Base-by-base conservation (phyloP, 2,329 filamentous ascomycete genomes). In the Fusarium guadeloupense region DNA sequence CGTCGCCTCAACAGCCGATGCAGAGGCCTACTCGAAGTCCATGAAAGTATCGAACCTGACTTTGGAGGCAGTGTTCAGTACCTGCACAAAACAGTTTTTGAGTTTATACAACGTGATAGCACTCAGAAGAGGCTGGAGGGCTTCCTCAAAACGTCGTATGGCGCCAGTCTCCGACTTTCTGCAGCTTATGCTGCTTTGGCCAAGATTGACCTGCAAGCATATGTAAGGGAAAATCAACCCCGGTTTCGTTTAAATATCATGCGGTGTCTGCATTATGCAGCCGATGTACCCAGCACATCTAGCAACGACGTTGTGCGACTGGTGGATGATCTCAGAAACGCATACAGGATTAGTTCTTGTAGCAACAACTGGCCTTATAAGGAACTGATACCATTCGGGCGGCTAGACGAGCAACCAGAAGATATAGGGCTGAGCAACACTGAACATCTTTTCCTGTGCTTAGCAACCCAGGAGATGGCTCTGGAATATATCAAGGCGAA, bases 1-100 rank as follows among this genome's bases (percentile, higher is more conserved):
- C 46, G 6, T 5, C 55, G 61, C 9, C 19, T 64, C 1, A 23
- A 50, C 0, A 57, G 61, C 5, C 39, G 61, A 2, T 64, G 61
- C 16, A 48, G 41, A 33, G 59, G 61, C 0, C 7, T 64, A 1
- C 40, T 64, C 0, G 51, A 54, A 6, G 17, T 43, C 8, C 14
- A 42, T 3, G 2, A 1, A 4, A 6, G 0, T n/a, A 3, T 5
- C 4, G 13, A 35, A 23, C 2, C 3, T 3, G 3, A 7, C 10
- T 5, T 20, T 3, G 33, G 30, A 4, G 30, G 23, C 0, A 6
- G 2, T 4, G 33, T 38, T 12, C 9, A 13, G 0, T 44, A 54
- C 20, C 25, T 54, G 5, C 37, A 54, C 23, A 43, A 38, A 30
- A 54, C 43, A n/a, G 38, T 48, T 2, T 33, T 9, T 16, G 5